phyloP scores from a whole-genome alignment of 306 rosid species.

The Lablab purpureus region DNA sequence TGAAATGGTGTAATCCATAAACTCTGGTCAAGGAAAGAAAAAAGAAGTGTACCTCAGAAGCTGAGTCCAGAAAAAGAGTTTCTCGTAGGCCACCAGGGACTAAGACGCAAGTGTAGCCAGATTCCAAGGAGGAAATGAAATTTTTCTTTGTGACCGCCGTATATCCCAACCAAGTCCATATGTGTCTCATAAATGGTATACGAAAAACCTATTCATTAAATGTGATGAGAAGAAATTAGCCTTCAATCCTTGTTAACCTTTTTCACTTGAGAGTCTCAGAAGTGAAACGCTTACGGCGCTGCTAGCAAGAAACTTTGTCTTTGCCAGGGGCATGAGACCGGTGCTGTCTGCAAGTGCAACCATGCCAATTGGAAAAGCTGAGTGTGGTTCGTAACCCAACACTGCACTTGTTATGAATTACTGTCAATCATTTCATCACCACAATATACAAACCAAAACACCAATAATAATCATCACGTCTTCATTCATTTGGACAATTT shows the following conservation, averaged over 20 bases:
- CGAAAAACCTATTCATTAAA: constrained; percentile 66
- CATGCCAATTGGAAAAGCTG: constrained; percentile 77
- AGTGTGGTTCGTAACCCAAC: constrained; percentile 93
- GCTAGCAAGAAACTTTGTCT: constrained; percentile 83
- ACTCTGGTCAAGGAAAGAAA: not conserved
- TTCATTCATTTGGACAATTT: too few relatives aligned
- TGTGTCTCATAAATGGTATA: constrained; percentile 85
- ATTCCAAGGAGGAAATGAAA: constrained; percentile 57
- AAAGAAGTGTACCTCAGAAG: constrained; percentile 65
- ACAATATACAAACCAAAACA: not conserved
- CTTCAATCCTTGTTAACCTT: not conserved
- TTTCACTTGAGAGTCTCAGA: constrained; percentile 9
- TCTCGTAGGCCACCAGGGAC: constrained; percentile 93
- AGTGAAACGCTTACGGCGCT: constrained; percentile 68
- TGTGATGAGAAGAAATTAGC: constrained; percentile 22
- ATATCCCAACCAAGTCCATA: constrained; percentile 93
- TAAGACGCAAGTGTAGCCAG: constrained; percentile 79
- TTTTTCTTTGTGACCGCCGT: constrained; percentile 65
- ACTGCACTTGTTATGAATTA: constrained; percentile 55
- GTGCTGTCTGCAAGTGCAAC: constrained; percentile 68
- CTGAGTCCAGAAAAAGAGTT: constrained; percentile 68
- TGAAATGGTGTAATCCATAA: too few relatives aligned
- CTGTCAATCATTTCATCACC: not conserved
- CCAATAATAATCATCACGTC: too few relatives aligned
- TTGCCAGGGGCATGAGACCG: constrained; percentile 80